These are phyloP conservation scores for Macrotyloma uniflorum DNA, from an alignment of 306 rosid species.

Conservation along the genomic window DNA sequence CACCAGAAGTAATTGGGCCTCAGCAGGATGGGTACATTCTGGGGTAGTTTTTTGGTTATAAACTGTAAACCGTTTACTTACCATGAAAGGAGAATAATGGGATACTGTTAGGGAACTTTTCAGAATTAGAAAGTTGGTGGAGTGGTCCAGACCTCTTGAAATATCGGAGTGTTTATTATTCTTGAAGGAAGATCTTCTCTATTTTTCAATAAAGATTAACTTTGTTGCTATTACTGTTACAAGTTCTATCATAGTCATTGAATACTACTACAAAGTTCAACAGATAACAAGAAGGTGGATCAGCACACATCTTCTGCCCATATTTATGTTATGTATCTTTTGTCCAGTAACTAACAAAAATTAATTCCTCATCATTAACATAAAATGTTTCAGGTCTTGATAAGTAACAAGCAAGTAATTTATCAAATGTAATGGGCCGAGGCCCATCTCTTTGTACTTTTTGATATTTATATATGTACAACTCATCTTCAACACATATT, in stretches of 20 bases:
- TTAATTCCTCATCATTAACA: too few relatives aligned
- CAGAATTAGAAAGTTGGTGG: not conserved
- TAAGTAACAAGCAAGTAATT: too few relatives aligned
- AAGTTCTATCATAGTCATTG: not conserved
- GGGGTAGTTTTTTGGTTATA: not conserved
- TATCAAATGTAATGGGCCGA: too few relatives aligned
- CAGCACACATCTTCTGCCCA: not conserved
- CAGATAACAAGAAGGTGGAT: not conserved
- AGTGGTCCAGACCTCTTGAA: not conserved
- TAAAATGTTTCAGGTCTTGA: too few relatives aligned
- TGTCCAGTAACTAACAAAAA: not conserved
- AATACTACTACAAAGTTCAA: not conserved
- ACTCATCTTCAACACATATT: too few relatives aligned
- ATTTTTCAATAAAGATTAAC: not conserved
- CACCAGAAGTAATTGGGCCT: not conserved
- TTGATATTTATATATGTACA: too few relatives aligned
- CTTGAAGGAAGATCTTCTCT: too few relatives aligned
- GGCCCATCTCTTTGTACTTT: too few relatives aligned
- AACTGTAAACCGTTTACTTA: not conserved
- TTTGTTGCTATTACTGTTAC: not conserved
- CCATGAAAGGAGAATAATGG: not conserved
- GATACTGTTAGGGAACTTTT: not conserved
- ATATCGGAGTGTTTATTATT: too few relatives aligned
- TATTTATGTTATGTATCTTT: conserved; percentile 1
- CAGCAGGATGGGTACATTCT: not conserved